Conservation (phyloP, 352 stramenopile species). For the Pythium apleroticum region DNA sequence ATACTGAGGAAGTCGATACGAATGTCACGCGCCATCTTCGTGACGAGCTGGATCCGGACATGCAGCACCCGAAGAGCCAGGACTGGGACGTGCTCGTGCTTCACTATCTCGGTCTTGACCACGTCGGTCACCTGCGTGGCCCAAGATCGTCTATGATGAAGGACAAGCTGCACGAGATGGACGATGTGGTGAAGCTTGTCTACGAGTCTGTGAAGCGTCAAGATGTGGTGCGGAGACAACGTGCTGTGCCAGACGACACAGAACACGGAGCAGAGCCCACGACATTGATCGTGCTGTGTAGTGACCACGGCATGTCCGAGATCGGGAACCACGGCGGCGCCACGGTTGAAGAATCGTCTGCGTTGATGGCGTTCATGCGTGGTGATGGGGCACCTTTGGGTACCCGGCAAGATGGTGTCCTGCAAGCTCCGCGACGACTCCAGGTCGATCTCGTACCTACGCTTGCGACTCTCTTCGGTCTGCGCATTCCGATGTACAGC, state of each 20-base stretch:
- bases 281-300: constrained; percentile 80
- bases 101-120: constrained; percentile 87
- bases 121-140: constrained; percentile 80
- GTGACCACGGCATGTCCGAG: constrained; percentile 90
- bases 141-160: constrained; percentile 77
- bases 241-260: neutral
- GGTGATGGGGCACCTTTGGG: constrained; percentile 35
- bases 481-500: constrained; percentile 65
- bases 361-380: constrained; percentile 75
- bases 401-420: constrained; percentile 19
- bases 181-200: constrained; percentile 62
- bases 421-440: constrained; percentile 17
- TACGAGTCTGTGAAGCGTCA: constrained; percentile 58
- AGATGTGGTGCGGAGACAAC: constrained; percentile 38
- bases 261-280: constrained; percentile 30
- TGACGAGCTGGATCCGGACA: constrained; percentile 80
- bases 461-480: constrained; percentile 66
- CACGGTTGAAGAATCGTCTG: constrained; percentile 81
- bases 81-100: constrained; percentile 88
- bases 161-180: constrained; percentile 86
- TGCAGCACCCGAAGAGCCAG: constrained; percentile 54
- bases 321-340: constrained; percentile 86
- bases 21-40: constrained; percentile 86
- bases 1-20: constrained; percentile 83
- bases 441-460: constrained; percentile 85